Percentiles rank a stretch among this genome's conserved stretches.
Evolutionary conservation across 108 stramenopile genomes (phyloP).

Genomic region (Tribonema minus): DNA sequence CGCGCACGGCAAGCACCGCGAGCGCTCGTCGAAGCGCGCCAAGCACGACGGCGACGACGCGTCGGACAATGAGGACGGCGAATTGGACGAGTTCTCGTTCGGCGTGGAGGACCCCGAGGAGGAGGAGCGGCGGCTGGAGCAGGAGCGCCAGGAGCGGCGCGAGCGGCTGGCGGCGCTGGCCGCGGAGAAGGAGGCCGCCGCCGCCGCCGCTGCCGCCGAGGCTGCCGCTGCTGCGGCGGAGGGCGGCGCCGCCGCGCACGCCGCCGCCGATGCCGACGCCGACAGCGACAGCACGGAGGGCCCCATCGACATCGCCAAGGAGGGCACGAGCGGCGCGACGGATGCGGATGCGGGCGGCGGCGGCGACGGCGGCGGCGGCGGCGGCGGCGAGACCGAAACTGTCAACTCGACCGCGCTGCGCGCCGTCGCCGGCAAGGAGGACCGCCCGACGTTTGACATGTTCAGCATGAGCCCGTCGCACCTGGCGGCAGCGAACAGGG

Average conservation of each 20-base stretch:
- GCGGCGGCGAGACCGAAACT: not conserved
- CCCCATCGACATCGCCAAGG: slow-evolving; percentile 32
- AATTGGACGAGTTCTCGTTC: slow-evolving; percentile 16
- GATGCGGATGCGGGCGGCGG: not conserved
- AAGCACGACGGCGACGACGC: not conserved
- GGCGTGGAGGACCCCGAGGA: slow-evolving; percentile 42
- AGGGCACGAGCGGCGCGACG: not conserved
- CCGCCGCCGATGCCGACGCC: slow-evolving; percentile 6
- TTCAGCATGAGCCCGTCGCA: slow-evolving; percentile 10
- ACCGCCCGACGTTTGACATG: slow-evolving; percentile 42
- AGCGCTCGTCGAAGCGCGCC: too few species aligned
- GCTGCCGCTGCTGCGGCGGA: not conserved
- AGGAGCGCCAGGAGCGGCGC: slow-evolving; percentile 27
- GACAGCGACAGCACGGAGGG: not conserved
- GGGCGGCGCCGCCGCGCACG: not conserved
- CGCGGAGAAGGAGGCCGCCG: not conserved
- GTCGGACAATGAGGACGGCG: slow-evolving; percentile 9
- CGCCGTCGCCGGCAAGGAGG: slow-evolving; percentile 15
- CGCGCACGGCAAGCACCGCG: not conserved
- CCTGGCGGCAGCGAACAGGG: not conserved
- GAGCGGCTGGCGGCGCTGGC: slow-evolving; percentile 24
- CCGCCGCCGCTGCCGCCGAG: not conserved
- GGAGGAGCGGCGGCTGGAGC: slow-evolving; percentile 33
- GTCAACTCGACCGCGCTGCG: slow-evolving; percentile 10
- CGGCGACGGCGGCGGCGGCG: not conserved